Evolutionary conservation across 352 stramenopile genomes (phyloP).

Genomic region (Pythium aquatile): DNA sequence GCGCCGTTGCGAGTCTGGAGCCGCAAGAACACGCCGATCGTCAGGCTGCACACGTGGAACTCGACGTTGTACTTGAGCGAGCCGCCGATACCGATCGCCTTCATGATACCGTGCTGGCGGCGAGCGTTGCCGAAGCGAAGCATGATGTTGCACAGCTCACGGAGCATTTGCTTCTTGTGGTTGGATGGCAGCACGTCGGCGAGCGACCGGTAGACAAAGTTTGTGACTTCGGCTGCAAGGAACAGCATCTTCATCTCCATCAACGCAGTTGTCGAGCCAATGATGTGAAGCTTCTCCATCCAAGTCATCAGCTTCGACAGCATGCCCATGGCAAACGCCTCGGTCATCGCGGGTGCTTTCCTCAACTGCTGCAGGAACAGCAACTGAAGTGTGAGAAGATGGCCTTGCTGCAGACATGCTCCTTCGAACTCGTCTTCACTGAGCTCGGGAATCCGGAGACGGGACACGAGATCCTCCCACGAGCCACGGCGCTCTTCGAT

Average conservation of each 20-base stretch:
- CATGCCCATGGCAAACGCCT: conserved; percentile 67
- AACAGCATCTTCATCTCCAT: conserved; percentile 86
- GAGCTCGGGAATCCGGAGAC: conserved; percentile 72
- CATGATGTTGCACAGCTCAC: conserved; percentile 60
- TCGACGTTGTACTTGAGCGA: conserved; percentile 74
- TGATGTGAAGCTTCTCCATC: conserved; percentile 59
- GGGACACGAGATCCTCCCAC: conserved; percentile 59
- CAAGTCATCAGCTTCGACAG: conserved; percentile 69
- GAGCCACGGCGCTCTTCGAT: conserved; percentile 70
- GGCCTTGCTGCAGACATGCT: conserved; percentile 67
- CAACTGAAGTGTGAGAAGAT: conserved; percentile 75
- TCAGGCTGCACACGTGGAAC: conserved; percentile 77
- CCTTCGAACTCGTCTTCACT: conserved; percentile 80
- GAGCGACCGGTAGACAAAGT: conserved; percentile 66
- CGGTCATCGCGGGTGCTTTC: conserved; percentile 57
- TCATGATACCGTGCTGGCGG: conserved; percentile 83
- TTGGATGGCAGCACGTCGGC: conserved; percentile 51
- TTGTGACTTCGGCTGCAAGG: conserved; percentile 68
- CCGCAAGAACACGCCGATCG: conserved; percentile 71
- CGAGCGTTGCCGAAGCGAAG: conserved; percentile 63
- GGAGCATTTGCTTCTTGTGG: conserved; percentile 80
- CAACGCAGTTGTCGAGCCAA: conserved; percentile 37
- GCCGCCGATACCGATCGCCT: conserved; percentile 76
- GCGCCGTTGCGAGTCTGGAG: conserved; percentile 74
- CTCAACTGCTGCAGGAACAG: conserved; percentile 74